Evolutionary conservation across 495 filamentous ascomycete genomes (phyloP), one percentile per base, ranked within the genome.

Genomic region (Hapsidospora chrysogenum): DNA sequence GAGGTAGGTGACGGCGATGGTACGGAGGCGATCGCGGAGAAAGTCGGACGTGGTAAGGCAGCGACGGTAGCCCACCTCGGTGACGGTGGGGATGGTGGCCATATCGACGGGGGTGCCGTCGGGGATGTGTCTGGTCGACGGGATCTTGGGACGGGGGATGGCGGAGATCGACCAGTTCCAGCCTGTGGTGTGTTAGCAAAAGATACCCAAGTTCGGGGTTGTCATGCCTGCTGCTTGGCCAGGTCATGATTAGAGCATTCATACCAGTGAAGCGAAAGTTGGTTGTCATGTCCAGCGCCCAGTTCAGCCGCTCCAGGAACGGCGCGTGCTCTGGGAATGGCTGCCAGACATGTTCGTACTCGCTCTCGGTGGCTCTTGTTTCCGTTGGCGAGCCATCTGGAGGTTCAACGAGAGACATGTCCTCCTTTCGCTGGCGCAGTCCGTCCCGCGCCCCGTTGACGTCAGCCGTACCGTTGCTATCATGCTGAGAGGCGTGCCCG

Each of bases 131-230:
- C 9, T 41, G 41, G 76, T 4, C 38, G 47, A 19, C 42, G 32
- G 18, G n/a, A 35, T 35, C 9, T 26, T 13, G 21, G 78, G 60
- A 8, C 70, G 63, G 6, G 72, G 73, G 3, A 81, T 48, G 16
- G 61, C 62, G 8, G 70, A 51, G 33, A 72, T 67, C 11, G 74
- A 66, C 66, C 73, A 81, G 45, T 77, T 82, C 83, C 83, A 94
- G 43, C 81, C 80, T 53, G 17, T 17, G 2, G 17, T 7, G 21
- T 8, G n/a, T n/a, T n/a, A n/a, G n/a, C n/a, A n/a, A n/a, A n/a
- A n/a, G 2, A 30, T n/a, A 17, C 4, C 2, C 15, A 23, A 10
- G 6, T 17, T 15, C 20, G 3, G 17, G 17, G 17, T 38, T 7
- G 20, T 14, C 15, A 19, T 4, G 9, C 5, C 32, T 19, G 25